Conservation (phyloP, 257 asterid genomes). For the Galeopsis tetrahit region DNA sequence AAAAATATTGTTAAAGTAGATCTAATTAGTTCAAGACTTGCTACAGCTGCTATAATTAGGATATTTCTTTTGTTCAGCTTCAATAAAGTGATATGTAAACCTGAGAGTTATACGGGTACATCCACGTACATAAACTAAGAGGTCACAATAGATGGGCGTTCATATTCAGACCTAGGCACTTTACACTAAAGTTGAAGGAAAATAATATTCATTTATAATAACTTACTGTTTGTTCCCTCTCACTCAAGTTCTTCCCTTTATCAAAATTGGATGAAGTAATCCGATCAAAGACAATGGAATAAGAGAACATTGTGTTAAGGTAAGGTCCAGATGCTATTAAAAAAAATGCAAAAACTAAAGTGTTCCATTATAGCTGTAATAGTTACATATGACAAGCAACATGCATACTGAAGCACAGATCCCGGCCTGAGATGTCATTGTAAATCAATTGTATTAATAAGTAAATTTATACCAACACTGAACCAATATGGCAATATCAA, state of each 20-base stretch:
- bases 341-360: background rate
- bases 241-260: background rate
- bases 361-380: background rate
- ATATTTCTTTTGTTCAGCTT: background rate
- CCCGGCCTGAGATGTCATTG: background rate
- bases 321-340: background rate
- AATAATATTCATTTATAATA: too few species aligned
- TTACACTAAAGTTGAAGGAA: too few species aligned
- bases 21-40: constrained; percentile 9
- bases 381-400: background rate
- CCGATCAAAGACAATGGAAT: background rate
- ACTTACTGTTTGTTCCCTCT: background rate
- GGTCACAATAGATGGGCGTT: background rate
- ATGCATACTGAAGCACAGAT: constrained; percentile 15
- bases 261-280: constrained; percentile 9
- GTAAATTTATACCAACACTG: background rate
- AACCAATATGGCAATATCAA: constrained; percentile 6
- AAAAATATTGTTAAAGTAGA: background rate
- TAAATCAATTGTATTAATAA: background rate
- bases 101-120: background rate
- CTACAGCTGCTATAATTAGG: background rate
- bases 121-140: background rate
- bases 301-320: background rate
- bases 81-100: background rate
- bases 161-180: background rate